Percentiles rank a stretch among this genome's conserved stretches.
These are phyloP conservation scores for Knoxdaviesia proteae DNA, from an alignment of 2,329 filamentous ascomycete genomes.

Conservation along the genomic window DNA sequence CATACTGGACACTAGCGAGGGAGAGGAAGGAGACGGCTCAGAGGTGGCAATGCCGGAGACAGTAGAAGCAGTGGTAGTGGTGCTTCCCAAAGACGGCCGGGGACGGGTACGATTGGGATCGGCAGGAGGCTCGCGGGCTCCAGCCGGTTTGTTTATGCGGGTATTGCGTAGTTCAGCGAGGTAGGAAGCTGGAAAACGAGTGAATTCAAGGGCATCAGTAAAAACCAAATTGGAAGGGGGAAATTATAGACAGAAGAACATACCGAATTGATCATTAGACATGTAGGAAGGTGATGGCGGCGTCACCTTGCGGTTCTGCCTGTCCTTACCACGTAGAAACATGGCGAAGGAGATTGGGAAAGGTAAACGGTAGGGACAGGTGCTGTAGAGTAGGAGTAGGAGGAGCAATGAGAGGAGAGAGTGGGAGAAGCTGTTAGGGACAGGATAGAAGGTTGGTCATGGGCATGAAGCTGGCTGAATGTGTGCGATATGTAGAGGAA, in stretches of 20 bases:
- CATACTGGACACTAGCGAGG: constrained; percentile 1
- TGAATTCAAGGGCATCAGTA: background rate
- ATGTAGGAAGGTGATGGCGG: constrained; percentile 43
- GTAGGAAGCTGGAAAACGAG: constrained; percentile 35
- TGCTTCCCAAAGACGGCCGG: constrained; percentile 3
- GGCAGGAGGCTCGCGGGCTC: constrained; percentile 30
- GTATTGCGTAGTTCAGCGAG: constrained; percentile 50
- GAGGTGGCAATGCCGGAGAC: constrained; percentile 1
- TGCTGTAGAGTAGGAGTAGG: no score
- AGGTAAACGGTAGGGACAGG: no score
- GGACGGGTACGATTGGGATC: constrained; percentile 10
- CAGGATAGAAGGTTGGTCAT: no score
- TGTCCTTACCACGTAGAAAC: background rate
- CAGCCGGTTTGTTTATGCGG: constrained; percentile 45
- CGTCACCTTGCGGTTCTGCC: constrained; percentile 26
- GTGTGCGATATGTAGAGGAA: no score
- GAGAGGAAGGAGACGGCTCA: constrained; percentile 1
- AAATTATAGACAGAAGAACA: constrained; percentile 4
- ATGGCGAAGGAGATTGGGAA: background rate
- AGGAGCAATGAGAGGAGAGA: no score
- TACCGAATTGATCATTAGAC: constrained; percentile 47
- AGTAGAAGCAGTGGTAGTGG: background rate
- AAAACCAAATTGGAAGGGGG: background rate
- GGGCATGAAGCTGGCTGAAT: no score
- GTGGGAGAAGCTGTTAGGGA: no score